Base-by-base conservation (phyloP, 805 yeast genomes). In the Candida golubevii region DNA sequence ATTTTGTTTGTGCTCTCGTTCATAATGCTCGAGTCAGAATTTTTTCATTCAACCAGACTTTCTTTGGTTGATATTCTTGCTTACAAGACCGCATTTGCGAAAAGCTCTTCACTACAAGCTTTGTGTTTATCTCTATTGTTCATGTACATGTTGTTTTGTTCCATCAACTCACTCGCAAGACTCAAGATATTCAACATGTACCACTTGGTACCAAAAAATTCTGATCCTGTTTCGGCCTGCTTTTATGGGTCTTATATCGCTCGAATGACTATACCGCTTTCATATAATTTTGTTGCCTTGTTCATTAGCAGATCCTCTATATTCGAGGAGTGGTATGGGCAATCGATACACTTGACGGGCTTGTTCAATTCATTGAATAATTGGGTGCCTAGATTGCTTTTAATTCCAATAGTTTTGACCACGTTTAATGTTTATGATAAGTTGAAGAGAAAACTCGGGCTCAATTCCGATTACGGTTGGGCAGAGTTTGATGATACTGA, bases 171-270 rank as follows among this genome's bases (percentile, higher is more conserved):
- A 23, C 70, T 88, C 41, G 77, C 90, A 4, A 74, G 78, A 38
- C 72, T 87, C 46, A 79, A 82, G 48, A 66, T 88, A 6, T 88
- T 88, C 71, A 83, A 84, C 58, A 74, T 84, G 61, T 88, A 86
- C 59, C 89, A 85, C 48, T 71, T 88, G 46, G 88, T 85, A 11
- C 80, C 83, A 14, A 75, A 74, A 49, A 75, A 80, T 42, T 82
- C 91, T 0, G 91, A 84, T 58, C 83, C 87, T 0, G 84, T 86
- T 0, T 80, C 88, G 12, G 75, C 85, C 18, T 73, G 87, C 30
- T 88, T 87, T 59, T 88, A 85, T 60, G 80, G 89, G 15, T 83
- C 85, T 55, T 87, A 88, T 55, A 81, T 87, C 14, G 84, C 90
- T 41, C 79, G 96, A 50, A 68, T 88, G 59, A 85, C 95, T 0